Conservation (phyloP, 306 rosid genomes). For the Ormosia semicastrata region DNA sequence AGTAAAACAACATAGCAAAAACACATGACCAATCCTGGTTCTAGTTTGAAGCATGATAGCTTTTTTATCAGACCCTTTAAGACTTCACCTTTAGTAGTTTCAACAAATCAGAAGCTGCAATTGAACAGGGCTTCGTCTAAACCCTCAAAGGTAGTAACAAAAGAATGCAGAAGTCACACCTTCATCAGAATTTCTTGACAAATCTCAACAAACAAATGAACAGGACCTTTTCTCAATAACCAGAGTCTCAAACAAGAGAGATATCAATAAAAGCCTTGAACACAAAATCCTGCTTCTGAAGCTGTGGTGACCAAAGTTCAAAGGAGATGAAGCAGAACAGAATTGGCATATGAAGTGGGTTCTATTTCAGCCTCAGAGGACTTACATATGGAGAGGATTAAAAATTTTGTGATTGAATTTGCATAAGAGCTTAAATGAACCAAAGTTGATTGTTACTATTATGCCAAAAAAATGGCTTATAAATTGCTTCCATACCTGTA, state of each 20-base stretch:
- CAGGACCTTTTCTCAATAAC: background rate
- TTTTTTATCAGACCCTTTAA: background rate
- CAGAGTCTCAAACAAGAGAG: background rate
- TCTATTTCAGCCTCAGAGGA: background rate
- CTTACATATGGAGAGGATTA: background rate
- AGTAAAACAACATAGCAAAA: background rate
- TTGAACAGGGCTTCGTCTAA: background rate
- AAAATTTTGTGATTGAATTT: constrained; percentile 14
- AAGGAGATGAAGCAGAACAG: background rate
- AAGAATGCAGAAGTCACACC: background rate
- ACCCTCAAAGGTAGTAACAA: background rate
- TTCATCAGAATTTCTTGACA: background rate
- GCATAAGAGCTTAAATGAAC: constrained; percentile 2
- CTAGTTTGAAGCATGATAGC: constrained; percentile 22
- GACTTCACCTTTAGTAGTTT: background rate
- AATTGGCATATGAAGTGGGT: background rate
- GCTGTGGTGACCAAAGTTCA: background rate
- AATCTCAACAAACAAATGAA: background rate
- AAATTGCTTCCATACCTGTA: constrained; percentile 35
- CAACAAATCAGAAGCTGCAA: background rate
- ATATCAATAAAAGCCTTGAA: background rate
- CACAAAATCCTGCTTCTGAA: background rate
- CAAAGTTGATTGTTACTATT: background rate
- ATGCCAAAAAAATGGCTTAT: constrained; percentile 29
- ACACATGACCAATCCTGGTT: background rate